Base-by-base conservation (phyloP, 371 early-diverging fungal species). In the Choanephora cucurbitarum region DNA sequence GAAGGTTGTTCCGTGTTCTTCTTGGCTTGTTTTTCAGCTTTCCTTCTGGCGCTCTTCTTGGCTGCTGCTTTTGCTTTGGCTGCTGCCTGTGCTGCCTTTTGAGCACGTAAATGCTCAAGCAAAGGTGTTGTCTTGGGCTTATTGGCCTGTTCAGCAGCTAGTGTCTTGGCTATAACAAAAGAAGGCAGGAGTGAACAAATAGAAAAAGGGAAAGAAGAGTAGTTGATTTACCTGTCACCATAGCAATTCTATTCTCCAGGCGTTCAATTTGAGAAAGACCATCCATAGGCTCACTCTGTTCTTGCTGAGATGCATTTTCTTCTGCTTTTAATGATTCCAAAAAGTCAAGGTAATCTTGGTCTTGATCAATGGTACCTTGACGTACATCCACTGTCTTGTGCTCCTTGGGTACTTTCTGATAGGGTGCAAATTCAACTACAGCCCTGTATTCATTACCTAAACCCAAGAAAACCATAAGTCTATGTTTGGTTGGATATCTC, bases 341-440 rank as follows among this genome's bases (percentile, higher is more conserved):
- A 54, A 93, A 93, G 5, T 85, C 82, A 28, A 86, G 52, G 67
- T 87, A 93, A 28, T 91, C 89, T 8, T 84, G 84, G 72, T 93
- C 93, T 87, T 53, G 47, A 49, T 91, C 88, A 46, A 93, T 86
- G 0, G 92, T 91, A 31, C 87, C 90, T 64, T 86, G 82, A 41
- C 88, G 74, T n/a, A 83, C 52, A 63, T 93, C 91, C 0, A 66
- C 57, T 47, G 84, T 81, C 58, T 82, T 83, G 55, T 73, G 79
- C 24, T 81, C 84, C 55, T 82, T 87, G 15, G 91, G 90, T 19
- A 82, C 59, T 60, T 84, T 82, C 67, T 91, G 92, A 59, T 82
- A 93, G 14, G 89, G 88, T 5, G 92, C 90, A 67, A 91, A 86
- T 55, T 93, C 94, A 0, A 93, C 91, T 8, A 82, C 77, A 1